Evolutionary conservation across 345 rosid species (phyloP).

Genomic region (Sonneratia caseolaris): DNA sequence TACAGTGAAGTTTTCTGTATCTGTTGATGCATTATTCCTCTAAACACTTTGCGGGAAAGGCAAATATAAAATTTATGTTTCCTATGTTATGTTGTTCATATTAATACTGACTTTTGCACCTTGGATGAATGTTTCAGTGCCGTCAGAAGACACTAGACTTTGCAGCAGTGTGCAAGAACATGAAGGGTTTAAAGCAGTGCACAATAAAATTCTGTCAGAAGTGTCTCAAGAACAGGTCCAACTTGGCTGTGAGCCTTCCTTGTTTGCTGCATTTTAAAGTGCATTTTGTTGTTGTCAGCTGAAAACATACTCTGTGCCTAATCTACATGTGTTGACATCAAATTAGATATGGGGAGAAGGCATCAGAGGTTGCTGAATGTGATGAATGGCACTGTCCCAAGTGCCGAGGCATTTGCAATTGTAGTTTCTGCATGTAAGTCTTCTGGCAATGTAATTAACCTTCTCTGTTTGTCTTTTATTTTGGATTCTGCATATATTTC

Average conservation of each 20-base stretch:
- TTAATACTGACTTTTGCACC: background rate
- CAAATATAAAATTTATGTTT: background rate
- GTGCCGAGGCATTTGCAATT: constrained; percentile 75
- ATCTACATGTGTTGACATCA: background rate
- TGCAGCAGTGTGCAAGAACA: constrained; percentile 39
- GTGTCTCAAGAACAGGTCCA: constrained; percentile 66
- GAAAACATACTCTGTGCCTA: background rate
- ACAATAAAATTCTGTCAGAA: constrained; percentile 45
- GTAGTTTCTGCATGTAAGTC: constrained; percentile 72
- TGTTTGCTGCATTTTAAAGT: background rate
- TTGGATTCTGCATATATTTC: background rate
- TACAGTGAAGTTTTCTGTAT: background rate
- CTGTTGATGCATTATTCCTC: background rate
- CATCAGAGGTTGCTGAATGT: constrained; percentile 34
- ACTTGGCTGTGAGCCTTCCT: constrained; percentile 3
- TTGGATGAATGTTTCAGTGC: constrained; percentile 34
- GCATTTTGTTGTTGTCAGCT: background rate
- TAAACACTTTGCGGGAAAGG: background rate
- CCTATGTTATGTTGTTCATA: background rate
- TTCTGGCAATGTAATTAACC: background rate
- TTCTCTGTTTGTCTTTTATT: constrained; percentile 5
- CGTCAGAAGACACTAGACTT: constrained; percentile 62
- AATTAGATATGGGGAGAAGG: constrained; percentile 63
- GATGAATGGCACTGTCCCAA: constrained; percentile 69
- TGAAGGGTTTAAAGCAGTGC: constrained; percentile 32